Conservation (phyloP, 1,284 basidiomycete species). For the Rhodotorula sp. region DNA sequence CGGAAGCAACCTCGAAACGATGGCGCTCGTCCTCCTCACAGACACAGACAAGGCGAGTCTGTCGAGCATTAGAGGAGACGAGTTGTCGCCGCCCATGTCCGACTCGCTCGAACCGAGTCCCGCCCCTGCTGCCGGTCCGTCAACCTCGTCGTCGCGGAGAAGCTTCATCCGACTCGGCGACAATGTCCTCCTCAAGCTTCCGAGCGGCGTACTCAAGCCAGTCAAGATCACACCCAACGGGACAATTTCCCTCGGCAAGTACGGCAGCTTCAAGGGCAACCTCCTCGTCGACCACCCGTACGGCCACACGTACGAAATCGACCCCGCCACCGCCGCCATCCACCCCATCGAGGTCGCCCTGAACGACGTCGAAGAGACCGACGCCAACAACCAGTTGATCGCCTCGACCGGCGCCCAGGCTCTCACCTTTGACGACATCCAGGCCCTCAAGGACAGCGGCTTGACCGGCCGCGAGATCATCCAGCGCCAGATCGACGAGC, state of each 20-base stretch:
- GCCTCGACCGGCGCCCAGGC: conserved; percentile 69
- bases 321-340: conserved; percentile 40
- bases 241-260: conserved; percentile 65
- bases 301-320: conserved; percentile 72
- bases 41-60: too few relatives aligned
- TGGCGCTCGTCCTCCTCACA: too few relatives aligned
- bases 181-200: conserved; percentile 64
- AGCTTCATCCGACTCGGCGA: conserved; percentile 59
- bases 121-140: neutral
- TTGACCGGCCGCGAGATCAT: conserved; percentile 86
- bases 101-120: neutral
- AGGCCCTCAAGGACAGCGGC: conserved; percentile 71
- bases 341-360: conserved; percentile 23
- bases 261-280: conserved; percentile 67
- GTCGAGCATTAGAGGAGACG: too few relatives aligned
- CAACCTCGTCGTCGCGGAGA: neutral
- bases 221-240: conserved; percentile 60
- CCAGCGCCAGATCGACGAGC: conserved; percentile 82
- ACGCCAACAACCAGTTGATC: conserved; percentile 82
- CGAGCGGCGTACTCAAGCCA: conserved; percentile 66
- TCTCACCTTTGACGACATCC: conserved; percentile 74
- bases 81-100: neutral
- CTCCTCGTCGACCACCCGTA: conserved; percentile 70
- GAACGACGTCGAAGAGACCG: conserved; percentile 63
- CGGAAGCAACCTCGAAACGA: too few relatives aligned